Percentiles rank a stretch among this genome's conserved stretches.
Conservation (phyloP, 176 grass and related monocot species). For the Avena eriantha region DNA sequence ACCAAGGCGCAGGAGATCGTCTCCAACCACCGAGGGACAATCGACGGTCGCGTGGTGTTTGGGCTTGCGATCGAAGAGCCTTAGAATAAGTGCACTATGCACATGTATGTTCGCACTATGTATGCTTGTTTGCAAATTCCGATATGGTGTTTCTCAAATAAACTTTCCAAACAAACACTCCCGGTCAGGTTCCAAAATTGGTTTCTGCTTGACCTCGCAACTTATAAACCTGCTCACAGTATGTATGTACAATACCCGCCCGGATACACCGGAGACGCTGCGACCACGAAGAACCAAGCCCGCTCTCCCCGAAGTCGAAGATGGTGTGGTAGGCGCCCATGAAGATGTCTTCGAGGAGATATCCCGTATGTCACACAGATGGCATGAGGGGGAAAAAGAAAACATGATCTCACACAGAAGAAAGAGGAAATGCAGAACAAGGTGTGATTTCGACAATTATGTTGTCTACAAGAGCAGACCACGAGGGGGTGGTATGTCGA, state of each 20-base stretch:
- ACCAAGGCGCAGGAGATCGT: no score
- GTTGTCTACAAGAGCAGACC: conserved; percentile 59
- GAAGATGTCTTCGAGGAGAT: conserved; percentile 78
- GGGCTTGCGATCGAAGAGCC: no score
- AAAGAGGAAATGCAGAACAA: background rate
- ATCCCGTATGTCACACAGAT: conserved; percentile 43
- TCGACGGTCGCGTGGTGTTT: no score
- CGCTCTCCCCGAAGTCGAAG: conserved; percentile 59
- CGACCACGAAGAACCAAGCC: no score
- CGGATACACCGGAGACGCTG: background rate
- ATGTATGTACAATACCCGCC: conserved; percentile 23
- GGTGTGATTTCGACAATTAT: background rate
- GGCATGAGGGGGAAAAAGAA: background rate
- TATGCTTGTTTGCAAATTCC: no score
- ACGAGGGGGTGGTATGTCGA: conserved; percentile 65
- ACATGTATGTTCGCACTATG: no score
- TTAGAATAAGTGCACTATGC: no score
- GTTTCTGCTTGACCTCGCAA: background rate
- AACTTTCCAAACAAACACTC: no score
- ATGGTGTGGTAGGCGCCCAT: conserved; percentile 95
- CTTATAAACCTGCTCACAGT: background rate
- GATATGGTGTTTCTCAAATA: no score
- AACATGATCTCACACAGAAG: no score
- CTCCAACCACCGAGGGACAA: no score
- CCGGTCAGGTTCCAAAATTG: no score